Evolutionary conservation across 2,329 filamentous ascomycete species (phyloP).

Genomic region (Eutypa lata): DNA sequence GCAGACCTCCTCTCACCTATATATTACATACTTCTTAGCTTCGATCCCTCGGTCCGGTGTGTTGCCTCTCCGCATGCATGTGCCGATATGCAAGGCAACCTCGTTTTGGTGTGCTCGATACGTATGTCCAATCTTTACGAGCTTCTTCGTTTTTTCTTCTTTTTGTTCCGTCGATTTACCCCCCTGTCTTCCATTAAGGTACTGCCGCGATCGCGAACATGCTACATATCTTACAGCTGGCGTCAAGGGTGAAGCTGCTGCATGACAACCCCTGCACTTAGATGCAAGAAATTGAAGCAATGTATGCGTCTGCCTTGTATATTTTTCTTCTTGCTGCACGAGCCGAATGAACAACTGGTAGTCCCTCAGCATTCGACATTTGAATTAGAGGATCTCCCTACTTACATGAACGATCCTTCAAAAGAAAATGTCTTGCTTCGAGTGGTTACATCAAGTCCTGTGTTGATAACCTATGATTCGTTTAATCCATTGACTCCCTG

Average conservation of each 20-base stretch:
- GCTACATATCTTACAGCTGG: background rate
- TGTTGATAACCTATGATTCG: background rate
- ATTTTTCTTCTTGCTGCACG: background rate
- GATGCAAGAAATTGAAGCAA: no score
- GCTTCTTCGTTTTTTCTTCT: background rate
- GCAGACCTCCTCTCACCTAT: no score
- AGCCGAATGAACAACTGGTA: no score
- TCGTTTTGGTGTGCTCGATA: background rate
- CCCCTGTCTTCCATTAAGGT: background rate
- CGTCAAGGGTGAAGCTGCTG: background rate
- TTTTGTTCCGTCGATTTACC: background rate
- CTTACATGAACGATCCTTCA: background rate
- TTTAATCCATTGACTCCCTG: background rate
- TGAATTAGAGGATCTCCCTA: no score
- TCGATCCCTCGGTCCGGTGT: background rate
- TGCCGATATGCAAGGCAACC: background rate
- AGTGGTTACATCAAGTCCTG: background rate
- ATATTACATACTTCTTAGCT: background rate
- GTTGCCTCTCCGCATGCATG: background rate
- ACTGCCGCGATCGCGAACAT: background rate
- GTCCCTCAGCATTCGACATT: no score
- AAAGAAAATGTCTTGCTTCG: background rate
- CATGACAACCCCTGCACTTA: background rate
- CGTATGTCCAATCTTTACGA: background rate
- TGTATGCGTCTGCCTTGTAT: background rate